Evolutionary conservation across 495 filamentous ascomycete genomes (phyloP), one percentile per base, ranked within the genome.

Genomic region (Annulohypoxylon maeteangense): DNA sequence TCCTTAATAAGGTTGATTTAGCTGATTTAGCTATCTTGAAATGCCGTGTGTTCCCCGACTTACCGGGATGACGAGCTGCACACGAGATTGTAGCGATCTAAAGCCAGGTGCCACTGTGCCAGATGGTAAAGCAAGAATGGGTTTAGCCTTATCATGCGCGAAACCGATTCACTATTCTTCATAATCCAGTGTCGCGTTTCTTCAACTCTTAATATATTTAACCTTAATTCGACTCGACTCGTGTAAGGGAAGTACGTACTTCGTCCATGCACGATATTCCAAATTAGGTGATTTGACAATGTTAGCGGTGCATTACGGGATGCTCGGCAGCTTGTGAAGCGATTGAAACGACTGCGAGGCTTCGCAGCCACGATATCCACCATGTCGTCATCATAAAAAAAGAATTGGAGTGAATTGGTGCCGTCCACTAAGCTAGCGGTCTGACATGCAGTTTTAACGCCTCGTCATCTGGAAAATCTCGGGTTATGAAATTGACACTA

Each of bases 1-100:
- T 54, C 60, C 48, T 40, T 54, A 53, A 29, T 63, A 53, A 58
- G 48, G 44, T 44, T 59, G 55, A 12, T 38, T 16, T 38, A 23
- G 34, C 27, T 59, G 55, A 12, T 38, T 16, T 38, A 23, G 34
- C 27, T 11, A 58, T 16, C 29, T 25, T 42, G 51, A 67, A 67
- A 72, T 68, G 47, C 69, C 69, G 69, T 57, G 34, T 55, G 40
- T 64, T 72, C 55, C 54, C 69, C 69, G 69, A 68, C 53, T 40
- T 68, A 11, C 59, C 64, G 69, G 64, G 44, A 51, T 34, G 36
- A 27, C 47, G 25, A 53, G 22, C 11, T 56, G 50, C 42, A 62
- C 3, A 32, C 50, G 27, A 54, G 50, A 54, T 54, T 51, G 42
- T 38, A 45, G 51, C 66, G 59, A 63, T 48, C 59, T 69, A 1